Evolutionary conservation across 1,284 basidiomycete species (phyloP), one percentile per base, ranked within the genome.

Genomic region (Puccinia polysora): DNA sequence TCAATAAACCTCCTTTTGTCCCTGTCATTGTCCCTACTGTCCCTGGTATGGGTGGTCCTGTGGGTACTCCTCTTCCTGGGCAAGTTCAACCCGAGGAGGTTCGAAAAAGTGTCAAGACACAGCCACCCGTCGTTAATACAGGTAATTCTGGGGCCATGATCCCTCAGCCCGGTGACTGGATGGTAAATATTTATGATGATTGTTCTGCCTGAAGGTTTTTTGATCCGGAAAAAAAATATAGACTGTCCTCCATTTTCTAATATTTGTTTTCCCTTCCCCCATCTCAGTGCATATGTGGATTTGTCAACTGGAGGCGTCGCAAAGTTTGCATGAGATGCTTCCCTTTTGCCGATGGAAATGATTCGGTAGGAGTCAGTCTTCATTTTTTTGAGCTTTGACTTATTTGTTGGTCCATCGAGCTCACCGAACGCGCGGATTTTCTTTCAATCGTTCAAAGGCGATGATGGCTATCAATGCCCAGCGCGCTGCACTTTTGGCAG

Each of bases 321-420:
- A 68, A 68, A 68, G 65, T 68, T 7, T 68, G 65, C 45, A 68
- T 68, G 65, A 68, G 65, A 32, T 68, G 65, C 49, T 68, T 68
- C 28, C 65, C 65, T 20, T 68, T 68, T 59, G 65, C 65, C 12
- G 65, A 68, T 45, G 65, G 65, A 32, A 68, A 68, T 43, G 65
- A 68, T 58, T 68, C 65, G 58, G 65, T 68, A 8, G 65, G 65
- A 20, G 65, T 59, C 20, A 58, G 65, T 67, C 18, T 2, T 14
- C 1, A 34, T 28, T 0, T 45, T 28, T 18, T n/a, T 28, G 14
- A 14, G 12, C 53, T 12, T 32, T 40, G n/a, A n/a, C n/a, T n/a
- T n/a, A n/a, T n/a, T n/a, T n/a, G n/a, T n/a, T n/a, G n/a, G 4
- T 18, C 32, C 45, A 28, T 47, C 36, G 14, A 3, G 28, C 40